Evolutionary conservation across 371 early-diverging fungal genomes (phyloP).

Genomic region (Circinella umbellata): DNA sequence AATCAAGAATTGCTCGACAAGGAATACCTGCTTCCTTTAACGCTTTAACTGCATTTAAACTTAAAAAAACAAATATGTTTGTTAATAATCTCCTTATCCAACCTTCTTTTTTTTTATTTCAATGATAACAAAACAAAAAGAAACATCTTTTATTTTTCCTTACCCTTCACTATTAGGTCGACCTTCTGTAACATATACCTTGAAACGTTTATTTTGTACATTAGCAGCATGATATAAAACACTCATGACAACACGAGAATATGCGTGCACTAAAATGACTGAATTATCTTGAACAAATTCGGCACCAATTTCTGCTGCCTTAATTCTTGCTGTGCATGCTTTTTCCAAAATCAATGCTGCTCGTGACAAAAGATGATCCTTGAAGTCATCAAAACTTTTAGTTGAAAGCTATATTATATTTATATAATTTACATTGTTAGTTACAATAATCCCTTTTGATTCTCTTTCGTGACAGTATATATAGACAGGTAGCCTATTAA

Average conservation of each 20-base stretch:
- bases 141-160: not conserved
- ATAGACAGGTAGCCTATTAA: not conserved
- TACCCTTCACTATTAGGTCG: conserved; percentile 84
- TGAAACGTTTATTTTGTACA: conserved; percentile 80
- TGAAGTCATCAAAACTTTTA: conserved; percentile 77
- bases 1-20: conserved; percentile 87
- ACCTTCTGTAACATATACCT: conserved; percentile 86
- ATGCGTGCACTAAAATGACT: conserved; percentile 92
- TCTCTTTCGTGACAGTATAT: too few relatives aligned
- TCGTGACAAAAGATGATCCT: conserved; percentile 71
- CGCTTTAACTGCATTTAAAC: conserved; percentile 72
- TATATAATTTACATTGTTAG: not conserved
- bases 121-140: not conserved
- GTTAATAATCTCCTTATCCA: not conserved
- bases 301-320: conserved; percentile 83
- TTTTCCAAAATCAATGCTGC: conserved; percentile 78
- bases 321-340: conserved; percentile 72
- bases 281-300: conserved; percentile 90
- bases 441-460: too few relatives aligned
- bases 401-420: conserved; percentile 30
- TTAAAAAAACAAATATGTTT: conserved; percentile 35
- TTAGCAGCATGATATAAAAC: conserved; percentile 79
- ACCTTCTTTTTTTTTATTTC: not conserved
- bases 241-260: conserved; percentile 92
- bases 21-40: conserved; percentile 83